Evolutionary conservation across 2,329 filamentous ascomycete species (phyloP).

Genomic region (Fusarium irregulare): DNA sequence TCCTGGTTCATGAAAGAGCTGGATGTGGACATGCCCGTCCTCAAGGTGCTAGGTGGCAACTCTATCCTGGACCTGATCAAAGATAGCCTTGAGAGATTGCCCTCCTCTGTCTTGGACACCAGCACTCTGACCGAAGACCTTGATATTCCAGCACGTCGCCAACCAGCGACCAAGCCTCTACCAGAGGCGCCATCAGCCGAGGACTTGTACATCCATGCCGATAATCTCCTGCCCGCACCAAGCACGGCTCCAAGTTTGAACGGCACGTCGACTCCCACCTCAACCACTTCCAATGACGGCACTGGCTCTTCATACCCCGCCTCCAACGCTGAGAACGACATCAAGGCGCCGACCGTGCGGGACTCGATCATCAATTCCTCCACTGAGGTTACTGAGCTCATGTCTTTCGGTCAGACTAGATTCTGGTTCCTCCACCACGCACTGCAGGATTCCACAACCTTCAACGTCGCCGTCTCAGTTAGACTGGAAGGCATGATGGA

Average conservation of each 20-base stretch:
- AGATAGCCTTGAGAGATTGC: background rate
- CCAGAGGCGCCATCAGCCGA: background rate
- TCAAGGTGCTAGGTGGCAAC: background rate
- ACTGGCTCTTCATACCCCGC: background rate
- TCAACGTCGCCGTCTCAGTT: background rate
- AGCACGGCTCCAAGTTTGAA: background rate
- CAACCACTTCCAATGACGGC: background rate
- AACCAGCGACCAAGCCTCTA: background rate
- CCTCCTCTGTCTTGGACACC: background rate
- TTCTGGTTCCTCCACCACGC: background rate
- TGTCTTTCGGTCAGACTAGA: background rate
- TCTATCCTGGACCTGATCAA: too few species aligned
- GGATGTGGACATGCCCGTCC: slow-evolving; percentile 52
- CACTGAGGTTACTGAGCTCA: background rate
- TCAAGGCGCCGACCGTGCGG: background rate
- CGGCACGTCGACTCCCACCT: background rate
- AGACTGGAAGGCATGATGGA: background rate
- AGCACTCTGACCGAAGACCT: background rate
- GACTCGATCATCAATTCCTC: background rate
- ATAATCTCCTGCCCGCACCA: background rate
- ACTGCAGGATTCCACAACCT: background rate
- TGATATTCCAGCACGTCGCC: background rate
- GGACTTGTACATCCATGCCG: background rate
- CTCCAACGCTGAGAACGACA: background rate
- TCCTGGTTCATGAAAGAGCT: slow-evolving; percentile 62